These are phyloP conservation scores for Aspergillus sp. DNA, from an alignment of 2,329 filamentous ascomycete genomes.

Conservation along the genomic window DNA sequence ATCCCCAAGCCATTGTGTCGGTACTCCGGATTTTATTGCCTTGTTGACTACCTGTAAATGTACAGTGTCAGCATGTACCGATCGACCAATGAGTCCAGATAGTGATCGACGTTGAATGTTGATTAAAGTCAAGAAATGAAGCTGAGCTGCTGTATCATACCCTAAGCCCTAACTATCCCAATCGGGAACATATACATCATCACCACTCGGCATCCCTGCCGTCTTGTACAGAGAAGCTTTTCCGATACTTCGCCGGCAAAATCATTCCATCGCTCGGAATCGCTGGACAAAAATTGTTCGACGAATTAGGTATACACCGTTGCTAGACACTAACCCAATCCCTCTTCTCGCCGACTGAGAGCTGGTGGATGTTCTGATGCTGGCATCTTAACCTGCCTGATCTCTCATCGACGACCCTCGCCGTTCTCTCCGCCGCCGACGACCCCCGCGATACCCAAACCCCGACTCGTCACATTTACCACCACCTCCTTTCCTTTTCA, in stretches of 20 bases:
- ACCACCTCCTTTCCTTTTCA: neutral
- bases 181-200: neutral
- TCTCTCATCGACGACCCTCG: slow-evolving; percentile 1
- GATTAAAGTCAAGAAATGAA: neutral
- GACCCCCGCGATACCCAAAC: neutral
- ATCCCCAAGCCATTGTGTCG: neutral
- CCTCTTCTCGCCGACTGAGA: neutral
- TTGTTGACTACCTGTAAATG: no score
- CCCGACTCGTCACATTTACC: slow-evolving; percentile 4
- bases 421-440: neutral
- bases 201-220: neutral
- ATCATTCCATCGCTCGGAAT: neutral
- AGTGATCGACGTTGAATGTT: neutral
- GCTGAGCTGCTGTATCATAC: neutral
- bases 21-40: neutral
- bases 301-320: neutral
- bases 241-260: neutral
- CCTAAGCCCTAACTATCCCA: neutral
- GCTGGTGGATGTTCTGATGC: slow-evolving; percentile 14
- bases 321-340: neutral
- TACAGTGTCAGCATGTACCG: no score
- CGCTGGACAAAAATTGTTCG: neutral
- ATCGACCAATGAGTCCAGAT: no score
- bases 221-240: neutral
- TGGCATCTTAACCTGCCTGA: slow-evolving; percentile 13